Conservation (phyloP, 352 stramenopile genomes). For the Phytophthora lateralis region DNA sequence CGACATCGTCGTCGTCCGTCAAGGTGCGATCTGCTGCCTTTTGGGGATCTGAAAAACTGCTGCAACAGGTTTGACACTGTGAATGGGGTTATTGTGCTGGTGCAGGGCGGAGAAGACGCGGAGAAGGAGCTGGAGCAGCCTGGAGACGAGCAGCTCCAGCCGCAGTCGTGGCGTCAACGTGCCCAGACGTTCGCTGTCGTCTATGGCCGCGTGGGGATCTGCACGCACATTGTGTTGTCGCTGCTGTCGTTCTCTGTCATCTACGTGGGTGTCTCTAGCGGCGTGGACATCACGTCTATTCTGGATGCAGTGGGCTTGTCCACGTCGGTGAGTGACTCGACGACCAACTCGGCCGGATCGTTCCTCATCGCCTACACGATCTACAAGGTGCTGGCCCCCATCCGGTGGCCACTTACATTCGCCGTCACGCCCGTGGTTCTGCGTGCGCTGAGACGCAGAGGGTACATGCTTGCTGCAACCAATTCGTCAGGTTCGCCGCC, state of each 20-base stretch:
- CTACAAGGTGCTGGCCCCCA: conserved; percentile 78
- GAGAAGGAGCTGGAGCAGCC: conserved; percentile 33
- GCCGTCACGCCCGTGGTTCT: conserved; percentile 80
- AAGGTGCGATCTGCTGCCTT: conserved; percentile 22
- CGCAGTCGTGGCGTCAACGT: conserved; percentile 62
- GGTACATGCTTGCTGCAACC: conserved; percentile 67
- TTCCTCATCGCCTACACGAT: conserved; percentile 84
- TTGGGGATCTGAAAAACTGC: background rate
- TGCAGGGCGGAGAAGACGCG: conserved; percentile 3
- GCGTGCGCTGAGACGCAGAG: conserved; percentile 65
- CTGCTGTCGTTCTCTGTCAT: conserved; percentile 76
- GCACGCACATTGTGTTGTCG: conserved; percentile 80
- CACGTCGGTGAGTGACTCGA: conserved; percentile 42
- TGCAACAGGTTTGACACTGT: background rate
- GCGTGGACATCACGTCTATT: conserved; percentile 65
- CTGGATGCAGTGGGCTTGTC: conserved; percentile 56
- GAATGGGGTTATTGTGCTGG: background rate
- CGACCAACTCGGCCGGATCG: conserved; percentile 69
- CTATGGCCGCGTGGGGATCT: conserved; percentile 80
- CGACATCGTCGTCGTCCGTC: conserved; percentile 13
- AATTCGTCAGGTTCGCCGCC: conserved; percentile 21
- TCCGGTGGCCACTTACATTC: conserved; percentile 85
- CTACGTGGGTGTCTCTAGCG: conserved; percentile 72
- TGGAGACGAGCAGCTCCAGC: conserved; percentile 3
- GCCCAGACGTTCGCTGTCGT: conserved; percentile 84